Percentiles rank a stretch among this genome's conserved stretches.
Evolutionary conservation across 805 yeast species (phyloP).

Genomic region (Maudiozyma turicensis): DNA sequence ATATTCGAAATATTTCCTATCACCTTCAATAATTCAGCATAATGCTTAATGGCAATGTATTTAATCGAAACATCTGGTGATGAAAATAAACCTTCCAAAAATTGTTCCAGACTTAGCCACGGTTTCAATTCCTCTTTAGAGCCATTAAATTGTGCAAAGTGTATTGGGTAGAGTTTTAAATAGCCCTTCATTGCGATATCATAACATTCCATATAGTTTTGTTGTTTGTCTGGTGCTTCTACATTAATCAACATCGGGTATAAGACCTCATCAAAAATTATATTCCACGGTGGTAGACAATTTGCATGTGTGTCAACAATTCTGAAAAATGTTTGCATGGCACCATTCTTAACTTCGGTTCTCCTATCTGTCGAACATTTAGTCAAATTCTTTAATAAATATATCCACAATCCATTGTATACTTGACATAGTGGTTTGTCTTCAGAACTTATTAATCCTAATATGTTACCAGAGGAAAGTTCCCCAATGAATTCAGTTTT

Average conservation of each 20-base stretch:
- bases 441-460: slow-evolving; percentile 18
- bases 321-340: slow-evolving; percentile 80
- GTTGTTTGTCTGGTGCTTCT: slow-evolving; percentile 21
- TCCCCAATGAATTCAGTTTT: slow-evolving; percentile 1
- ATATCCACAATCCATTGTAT: slow-evolving; percentile 47
- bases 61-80: slow-evolving; percentile 33
- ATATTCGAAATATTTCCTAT: slow-evolving; percentile 30
- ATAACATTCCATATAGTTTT: slow-evolving; percentile 53
- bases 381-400: slow-evolving; percentile 52
- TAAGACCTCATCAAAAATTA: slow-evolving; percentile 57
- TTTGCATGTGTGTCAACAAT: slow-evolving; percentile 65
- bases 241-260: slow-evolving; percentile 36
- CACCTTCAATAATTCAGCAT: slow-evolving; percentile 42
- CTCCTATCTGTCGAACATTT: slow-evolving; percentile 55
- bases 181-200: slow-evolving; percentile 56
- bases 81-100: slow-evolving; percentile 34
- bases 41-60: slow-evolving; percentile 46
- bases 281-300: slow-evolving; percentile 52
- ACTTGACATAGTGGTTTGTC: slow-evolving; percentile 13
- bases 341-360: slow-evolving; percentile 79
- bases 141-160: slow-evolving; percentile 32
- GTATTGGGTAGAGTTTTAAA: slow-evolving; percentile 48
- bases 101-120: slow-evolving; percentile 52
- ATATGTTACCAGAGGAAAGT: slow-evolving; percentile 19
- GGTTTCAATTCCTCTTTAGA: slow-evolving; percentile 19